Base-by-base conservation (phyloP, 2,329 filamentous ascomycete genomes). In the Trichoderma arundinaceum region DNA sequence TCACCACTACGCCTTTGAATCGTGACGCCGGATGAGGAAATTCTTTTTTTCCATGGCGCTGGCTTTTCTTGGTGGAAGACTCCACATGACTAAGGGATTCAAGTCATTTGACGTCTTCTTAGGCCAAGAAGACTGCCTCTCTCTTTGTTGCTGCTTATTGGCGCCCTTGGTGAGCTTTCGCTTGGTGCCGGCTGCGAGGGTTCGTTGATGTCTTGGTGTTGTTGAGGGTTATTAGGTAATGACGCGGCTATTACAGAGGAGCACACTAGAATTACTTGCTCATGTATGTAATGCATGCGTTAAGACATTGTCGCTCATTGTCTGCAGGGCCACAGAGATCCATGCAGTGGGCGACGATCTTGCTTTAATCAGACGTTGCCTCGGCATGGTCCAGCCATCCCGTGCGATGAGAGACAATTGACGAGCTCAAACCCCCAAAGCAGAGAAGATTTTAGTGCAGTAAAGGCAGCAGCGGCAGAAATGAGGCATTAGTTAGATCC, bases 1-100 rank as follows among this genome's bases (percentile, higher is more conserved):
- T 65, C 63, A 65, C 63, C 38, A 65, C 63, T 65, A 64, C 52
- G 62, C 60, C 19, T 46, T 43, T 35, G 51, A 33, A 7, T n/a
- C n/a, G 28, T 8, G 41, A 17, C 15, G 7, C 38, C 60, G 60
- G 60, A 63, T 54, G 39, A 33, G 62, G 62, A 65, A 65, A 65
- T 57, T 58, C 53, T 43, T 22, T 65, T 65, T 38, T 58, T 65
- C 53, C 52, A 58, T 17, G 22, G 22, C 22, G 22, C 22, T 28
- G 22, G 22, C 22, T 28, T 28, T 28, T 4, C 4, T 28, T 2
- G 22, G 22, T 28, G 22, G 4, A 28, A 13, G 41, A 15, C 59
- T 62, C 48, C 59, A 43, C 46, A 33, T 41, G 43, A 22, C 22
- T 39, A 54, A 39, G 52, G 52, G 8, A 15, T 44, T 44, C 15